These are phyloP conservation scores for Phytophthora kernoviae DNA, from an alignment of 352 stramenopile species.

Conservation along the genomic window DNA sequence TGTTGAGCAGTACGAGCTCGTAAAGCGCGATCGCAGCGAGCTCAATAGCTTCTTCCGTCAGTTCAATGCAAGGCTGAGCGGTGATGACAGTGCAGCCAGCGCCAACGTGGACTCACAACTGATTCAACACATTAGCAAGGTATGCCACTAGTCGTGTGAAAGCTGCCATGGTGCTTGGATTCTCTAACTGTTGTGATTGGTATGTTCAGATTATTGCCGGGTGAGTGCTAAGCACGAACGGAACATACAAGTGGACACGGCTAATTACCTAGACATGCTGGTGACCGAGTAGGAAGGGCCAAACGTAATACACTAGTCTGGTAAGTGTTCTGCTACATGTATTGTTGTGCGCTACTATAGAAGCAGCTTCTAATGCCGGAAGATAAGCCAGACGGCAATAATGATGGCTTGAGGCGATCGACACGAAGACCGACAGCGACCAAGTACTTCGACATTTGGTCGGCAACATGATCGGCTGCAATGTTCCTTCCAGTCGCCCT, in stretches of 20 bases:
- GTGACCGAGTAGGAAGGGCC: too few relatives aligned
- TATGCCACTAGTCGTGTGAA: slow-evolving; percentile 8
- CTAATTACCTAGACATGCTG: too few relatives aligned
- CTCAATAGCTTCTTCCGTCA: slow-evolving; percentile 45
- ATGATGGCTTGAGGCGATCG: too few relatives aligned
- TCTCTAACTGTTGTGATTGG: background rate
- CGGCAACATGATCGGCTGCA: too few relatives aligned
- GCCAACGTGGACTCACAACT: slow-evolving; percentile 25
- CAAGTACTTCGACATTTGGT: too few relatives aligned
- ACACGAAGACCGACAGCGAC: too few relatives aligned
- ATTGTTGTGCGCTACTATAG: background rate
- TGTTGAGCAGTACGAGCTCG: slow-evolving; percentile 47
- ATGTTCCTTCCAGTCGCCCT: too few relatives aligned
- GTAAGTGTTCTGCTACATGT: background rate
- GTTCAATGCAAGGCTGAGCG: slow-evolving; percentile 29
- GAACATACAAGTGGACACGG: too few relatives aligned
- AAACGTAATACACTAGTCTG: background rate
- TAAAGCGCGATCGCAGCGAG: slow-evolving; percentile 43
- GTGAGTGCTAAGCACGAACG: background rate
- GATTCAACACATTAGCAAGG: slow-evolving; percentile 32
- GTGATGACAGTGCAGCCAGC: slow-evolving; percentile 6
- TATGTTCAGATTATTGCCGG: background rate
- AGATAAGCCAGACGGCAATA: too few relatives aligned
- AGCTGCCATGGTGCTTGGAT: background rate
- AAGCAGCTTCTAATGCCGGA: too few relatives aligned